These are phyloP conservation scores for Saccharum spontaneum DNA, from an alignment of 176 grass and related monocot genomes.

Conservation along the genomic window DNA sequence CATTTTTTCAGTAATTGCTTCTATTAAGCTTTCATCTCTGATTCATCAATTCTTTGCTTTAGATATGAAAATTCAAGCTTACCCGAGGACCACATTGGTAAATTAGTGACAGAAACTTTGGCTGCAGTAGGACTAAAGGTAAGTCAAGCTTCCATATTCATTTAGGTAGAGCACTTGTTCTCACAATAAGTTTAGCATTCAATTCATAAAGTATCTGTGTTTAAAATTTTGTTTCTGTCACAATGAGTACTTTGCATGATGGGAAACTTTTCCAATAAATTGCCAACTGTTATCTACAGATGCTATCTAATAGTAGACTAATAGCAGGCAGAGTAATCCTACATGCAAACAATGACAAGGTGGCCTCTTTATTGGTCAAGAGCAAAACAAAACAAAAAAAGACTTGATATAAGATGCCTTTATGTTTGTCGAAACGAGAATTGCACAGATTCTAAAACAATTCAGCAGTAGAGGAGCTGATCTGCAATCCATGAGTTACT, in stretches of 20 bases:
- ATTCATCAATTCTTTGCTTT: slow-evolving; percentile 34
- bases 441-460: background rate
- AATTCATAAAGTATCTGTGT: background rate
- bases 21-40: slow-evolving; percentile 23
- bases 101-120: slow-evolving; percentile 85
- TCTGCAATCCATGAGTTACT: background rate
- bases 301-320: background rate
- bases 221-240: background rate
- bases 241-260: background rate
- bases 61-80: slow-evolving; percentile 95
- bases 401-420: background rate
- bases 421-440: background rate
- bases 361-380: background rate
- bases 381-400: background rate
- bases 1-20: background rate
- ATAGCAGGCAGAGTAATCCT: background rate
- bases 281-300: background rate
- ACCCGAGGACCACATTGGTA: slow-evolving; percentile 58
- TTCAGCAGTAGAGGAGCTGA: background rate
- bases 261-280: background rate
- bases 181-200: background rate
- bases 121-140: slow-evolving; percentile 91
- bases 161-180: background rate
- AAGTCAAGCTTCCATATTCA: slow-evolving; percentile 26
- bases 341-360: background rate